Base-by-base conservation (phyloP, 495 filamentous ascomycete species). In the Parmelia sp. region DNA sequence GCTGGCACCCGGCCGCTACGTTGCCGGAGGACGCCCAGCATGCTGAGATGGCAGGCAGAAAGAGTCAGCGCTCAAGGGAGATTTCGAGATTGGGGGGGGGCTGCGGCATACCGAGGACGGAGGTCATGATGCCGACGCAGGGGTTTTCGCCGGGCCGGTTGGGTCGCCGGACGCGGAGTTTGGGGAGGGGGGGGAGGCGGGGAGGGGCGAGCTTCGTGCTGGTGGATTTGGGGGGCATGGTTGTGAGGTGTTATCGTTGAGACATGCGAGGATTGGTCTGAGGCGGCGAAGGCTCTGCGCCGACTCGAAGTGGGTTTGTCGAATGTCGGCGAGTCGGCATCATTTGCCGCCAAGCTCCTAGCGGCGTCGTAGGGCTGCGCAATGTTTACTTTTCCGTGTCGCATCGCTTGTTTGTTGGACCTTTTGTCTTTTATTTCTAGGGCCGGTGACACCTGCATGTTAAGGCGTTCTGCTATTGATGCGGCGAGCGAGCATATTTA, bases 11-110 rank as follows among this genome's bases (percentile, higher is more conserved):
- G 45, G 85, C 79, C 0, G 82, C 76, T 63, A 75, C 84, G 71
- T 90, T 87, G 62, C 92, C 92, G 17, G 88, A 80, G 2, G 92
- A 96, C 3, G 94, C 94, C 94, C 94, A 98, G 77, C 94, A 98
- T 69, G 89, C 92, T 96, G 69, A 10, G 35, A 36, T 5, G 35
- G 35, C 4, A 36, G 35, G 35, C 4, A 36, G 35, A 35, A 15
- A n/a, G 3, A 4, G 33, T 64, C 19, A 71, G 64, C 36, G 39
- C 8, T 15, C 31, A 47, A 3, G 39, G 5, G 39, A 9, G 14
- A n/a, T n/a, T n/a, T n/a, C n/a, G n/a, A n/a, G n/a, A n/a, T n/a
- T 11, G 39, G 39, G 39, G 14, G 6, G 39, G 7, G 7, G 7
- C 10, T 8, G 39, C 7, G 39, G 21, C n/a, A n/a, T 87, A 96